These are phyloP conservation scores for Aspergillus cavernicola DNA, from an alignment of 495 filamentous ascomycete species.

Conservation along the genomic window DNA sequence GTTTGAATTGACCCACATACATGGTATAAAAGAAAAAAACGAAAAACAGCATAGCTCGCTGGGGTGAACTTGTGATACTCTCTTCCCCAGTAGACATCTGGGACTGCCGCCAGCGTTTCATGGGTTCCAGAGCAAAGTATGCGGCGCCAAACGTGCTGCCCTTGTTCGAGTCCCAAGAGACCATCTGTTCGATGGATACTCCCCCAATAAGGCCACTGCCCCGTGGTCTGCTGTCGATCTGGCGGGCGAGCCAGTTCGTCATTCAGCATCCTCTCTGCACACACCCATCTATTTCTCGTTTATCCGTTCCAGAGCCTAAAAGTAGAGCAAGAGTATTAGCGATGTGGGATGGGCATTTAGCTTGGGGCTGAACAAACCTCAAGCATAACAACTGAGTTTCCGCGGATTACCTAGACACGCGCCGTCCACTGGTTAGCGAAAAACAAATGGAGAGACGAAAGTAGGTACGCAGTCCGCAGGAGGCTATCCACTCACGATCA, in stretches of 20 bases:
- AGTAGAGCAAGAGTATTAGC: constrained; percentile 21
- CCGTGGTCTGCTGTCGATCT: constrained; percentile 10
- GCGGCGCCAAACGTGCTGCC: constrained; percentile 55
- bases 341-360: not conserved
- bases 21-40: constrained; percentile 16
- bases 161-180: constrained; percentile 48
- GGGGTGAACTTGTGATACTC: constrained; percentile 30
- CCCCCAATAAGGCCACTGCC: constrained; percentile 8
- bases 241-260: constrained; percentile 17
- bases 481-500: constrained; percentile 67
- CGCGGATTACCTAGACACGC: constrained; percentile 63
- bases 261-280: constrained; percentile 15
- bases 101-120: constrained; percentile 40
- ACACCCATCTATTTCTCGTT: constrained; percentile 38
- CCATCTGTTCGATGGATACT: constrained; percentile 32
- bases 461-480: not conserved
- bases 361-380: constrained; percentile 53
- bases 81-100: constrained; percentile 42
- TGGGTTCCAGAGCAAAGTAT: constrained; percentile 43
- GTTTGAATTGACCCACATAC: constrained; percentile 23
- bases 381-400: constrained; percentile 94
- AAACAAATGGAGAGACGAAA: not conserved
- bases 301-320: constrained; percentile 58
- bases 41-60: no score
- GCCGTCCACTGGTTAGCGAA: not conserved